Evolutionary conservation across 2,329 filamentous ascomycete species (phyloP), one percentile per base, ranked within the genome.

Genomic region (Alternaria triticina): DNA sequence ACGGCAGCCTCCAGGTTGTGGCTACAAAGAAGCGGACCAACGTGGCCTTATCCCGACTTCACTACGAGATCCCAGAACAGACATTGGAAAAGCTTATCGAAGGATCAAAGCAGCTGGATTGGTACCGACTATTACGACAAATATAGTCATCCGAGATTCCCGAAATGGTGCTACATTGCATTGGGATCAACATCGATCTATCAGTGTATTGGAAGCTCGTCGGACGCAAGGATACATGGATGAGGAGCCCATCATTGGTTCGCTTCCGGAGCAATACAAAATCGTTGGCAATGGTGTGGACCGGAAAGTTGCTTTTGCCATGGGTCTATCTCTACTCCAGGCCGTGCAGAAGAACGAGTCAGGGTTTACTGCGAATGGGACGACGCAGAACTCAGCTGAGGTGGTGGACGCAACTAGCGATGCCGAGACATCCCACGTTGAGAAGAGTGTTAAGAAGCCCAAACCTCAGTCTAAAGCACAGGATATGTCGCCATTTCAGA

Each of bases 201-300:
- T 92, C 0, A 89, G 86, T 0, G 77, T 95, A 3, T 83, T 90
- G 81, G 93, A 96, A 76, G 86, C 84, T 0, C 81, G 90, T 2
- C 82, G 91, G 2, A 90, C 89, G 0, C 92, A 96, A 75, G 90
- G 91, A 0, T 88, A 91, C 44, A 87, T 84, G 0, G 91, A 95
- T 59, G 67, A 88, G 6, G 92, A 95, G 61, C 85, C 94, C 0
- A 76, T 96, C 1, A 77, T 94, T 1, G 92, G 92, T 0, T 71
- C 57, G 0, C 76, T 84, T 0, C 10, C 40, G 0, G 81, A 88
- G 2, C 89, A 92, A 72, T 89, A 87, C 81, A 86, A 84, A 58
- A 87, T 92, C 20, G 83, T 94, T 0, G 93, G 93, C 0, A 96
- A 96, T 76, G 92, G 89, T 27, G 92, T 96, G 0, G 87, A 91